Evolutionary conservation across 495 filamentous ascomycete genomes (phyloP).

Genomic region (Ascobolus immersus): DNA sequence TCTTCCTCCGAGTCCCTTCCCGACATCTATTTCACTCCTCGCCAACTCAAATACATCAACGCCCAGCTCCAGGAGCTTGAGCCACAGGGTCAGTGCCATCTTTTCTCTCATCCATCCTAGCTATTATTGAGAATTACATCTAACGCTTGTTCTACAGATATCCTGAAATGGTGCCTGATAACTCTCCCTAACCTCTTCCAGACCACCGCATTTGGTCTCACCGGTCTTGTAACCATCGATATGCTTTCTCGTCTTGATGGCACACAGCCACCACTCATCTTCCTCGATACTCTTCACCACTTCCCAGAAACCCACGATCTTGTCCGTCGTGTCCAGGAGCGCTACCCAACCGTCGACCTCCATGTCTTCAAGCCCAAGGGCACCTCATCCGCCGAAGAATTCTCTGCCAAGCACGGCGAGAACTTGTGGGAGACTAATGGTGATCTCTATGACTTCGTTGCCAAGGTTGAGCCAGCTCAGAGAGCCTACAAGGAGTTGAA

Average conservation of each 20-base stretch:
- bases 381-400: conserved; percentile 41
- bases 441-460: conserved; percentile 83
- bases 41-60: conserved; percentile 77
- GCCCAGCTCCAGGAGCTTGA: conserved; percentile 59
- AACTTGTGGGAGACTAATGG: conserved; percentile 66
- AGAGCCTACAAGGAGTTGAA: conserved; percentile 70
- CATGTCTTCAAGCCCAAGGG: conserved; percentile 75
- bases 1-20: conserved; percentile 28
- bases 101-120: conserved; percentile 1
- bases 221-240: conserved; percentile 78
- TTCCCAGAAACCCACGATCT: conserved; percentile 72
- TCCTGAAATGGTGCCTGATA: conserved; percentile 74
- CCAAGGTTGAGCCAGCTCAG: conserved; percentile 91
- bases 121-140: conserved; percentile 12
- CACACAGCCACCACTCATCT: conserved; percentile 46
- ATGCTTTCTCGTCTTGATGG: conserved; percentile 72
- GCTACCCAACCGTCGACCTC: conserved; percentile 52
- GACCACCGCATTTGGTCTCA: conserved; percentile 89
- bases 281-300: conserved; percentile 91
- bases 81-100: conserved; percentile 32
- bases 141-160: conserved; percentile 28
- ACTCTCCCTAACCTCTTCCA: conserved; percentile 82
- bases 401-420: conserved; percentile 55
- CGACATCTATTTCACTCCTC: conserved; percentile 62
- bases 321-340: conserved; percentile 46